These are phyloP conservation scores for Kwoniella sp. DNA, from an alignment of 768 basidiomycete species.

Conservation along the genomic window DNA sequence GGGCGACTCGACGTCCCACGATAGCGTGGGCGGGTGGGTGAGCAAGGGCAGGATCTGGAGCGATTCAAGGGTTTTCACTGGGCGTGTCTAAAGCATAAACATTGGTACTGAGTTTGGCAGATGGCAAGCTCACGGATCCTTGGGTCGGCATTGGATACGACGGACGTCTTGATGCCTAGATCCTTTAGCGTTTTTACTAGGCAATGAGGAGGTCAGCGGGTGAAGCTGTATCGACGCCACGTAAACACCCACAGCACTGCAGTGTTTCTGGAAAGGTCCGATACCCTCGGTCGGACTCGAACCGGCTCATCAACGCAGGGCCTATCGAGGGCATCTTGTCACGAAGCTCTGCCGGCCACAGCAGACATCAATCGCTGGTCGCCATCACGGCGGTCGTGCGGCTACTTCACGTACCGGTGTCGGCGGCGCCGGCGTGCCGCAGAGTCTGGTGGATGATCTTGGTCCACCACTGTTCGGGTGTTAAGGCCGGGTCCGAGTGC, in stretches of 20 bases:
- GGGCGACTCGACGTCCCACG: slow-evolving; percentile 36
- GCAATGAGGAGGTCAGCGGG: not conserved
- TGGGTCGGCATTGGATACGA: slow-evolving; percentile 47
- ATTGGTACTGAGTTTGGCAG: no score
- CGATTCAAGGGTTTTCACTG: slow-evolving; percentile 43
- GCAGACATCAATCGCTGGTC: not conserved
- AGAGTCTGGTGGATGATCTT: slow-evolving; percentile 37
- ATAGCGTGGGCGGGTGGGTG: slow-evolving; percentile 36
- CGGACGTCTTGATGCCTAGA: slow-evolving; percentile 32
- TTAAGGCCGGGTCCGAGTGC: slow-evolving; percentile 23
- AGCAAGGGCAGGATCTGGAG: slow-evolving; percentile 34
- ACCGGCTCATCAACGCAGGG: slow-evolving; percentile 34
- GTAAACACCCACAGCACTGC: slow-evolving; percentile 22
- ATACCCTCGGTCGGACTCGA: slow-evolving; percentile 44
- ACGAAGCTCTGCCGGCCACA: slow-evolving; percentile 20
- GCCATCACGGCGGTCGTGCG: not conserved
- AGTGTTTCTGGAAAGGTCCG: slow-evolving; percentile 41
- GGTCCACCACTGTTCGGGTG: slow-evolving; percentile 45
- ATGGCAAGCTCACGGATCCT: slow-evolving; percentile 46
- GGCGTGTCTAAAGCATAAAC: not conserved
- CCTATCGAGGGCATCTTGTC: slow-evolving; percentile 22
- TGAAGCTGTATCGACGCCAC: not conserved
- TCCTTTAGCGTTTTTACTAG: slow-evolving; percentile 30
- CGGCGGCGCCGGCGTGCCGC: slow-evolving; percentile 28
- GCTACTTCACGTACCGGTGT: slow-evolving; percentile 16